Percentiles rank a stretch among this genome's conserved stretches.
Conservation (phyloP, 495 filamentous ascomycete species). For the Gamarada debralockiae region DNA sequence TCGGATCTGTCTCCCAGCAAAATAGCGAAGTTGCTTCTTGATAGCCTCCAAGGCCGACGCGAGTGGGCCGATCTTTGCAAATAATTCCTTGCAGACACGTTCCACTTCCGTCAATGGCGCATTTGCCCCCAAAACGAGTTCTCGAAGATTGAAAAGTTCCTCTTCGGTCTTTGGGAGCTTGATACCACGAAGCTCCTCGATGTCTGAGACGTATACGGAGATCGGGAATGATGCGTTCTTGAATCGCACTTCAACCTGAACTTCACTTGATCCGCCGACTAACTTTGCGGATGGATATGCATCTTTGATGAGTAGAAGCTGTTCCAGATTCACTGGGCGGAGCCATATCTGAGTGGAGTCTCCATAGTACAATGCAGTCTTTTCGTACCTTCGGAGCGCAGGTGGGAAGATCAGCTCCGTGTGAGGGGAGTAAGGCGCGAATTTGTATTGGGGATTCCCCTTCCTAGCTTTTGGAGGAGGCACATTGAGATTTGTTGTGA, state of each 20-base stretch:
- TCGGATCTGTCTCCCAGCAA: slow-evolving; percentile 91
- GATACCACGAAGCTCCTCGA: slow-evolving; percentile 79
- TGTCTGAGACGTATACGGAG: slow-evolving; percentile 91
- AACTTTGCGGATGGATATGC: slow-evolving; percentile 84
- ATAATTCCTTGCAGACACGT: slow-evolving; percentile 68
- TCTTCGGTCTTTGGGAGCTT: slow-evolving; percentile 18
- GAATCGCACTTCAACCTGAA: slow-evolving; percentile 97
- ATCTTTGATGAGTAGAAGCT: slow-evolving; percentile 87
- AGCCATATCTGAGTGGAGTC: slow-evolving; percentile 96
- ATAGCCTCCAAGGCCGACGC: slow-evolving; percentile 72
- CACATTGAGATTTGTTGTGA: too few relatives aligned
- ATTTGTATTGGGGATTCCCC: too few relatives aligned
- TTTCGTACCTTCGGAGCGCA: slow-evolving; percentile 72
- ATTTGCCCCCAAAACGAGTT: slow-evolving; percentile 87
- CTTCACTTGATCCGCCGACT: slow-evolving; percentile 94
- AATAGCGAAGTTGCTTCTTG: slow-evolving; percentile 80
- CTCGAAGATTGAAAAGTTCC: slow-evolving; percentile 65
- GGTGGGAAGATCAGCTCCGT: slow-evolving; percentile 96
- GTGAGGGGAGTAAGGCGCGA: slow-evolving; percentile 84
- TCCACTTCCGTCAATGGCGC: slow-evolving; percentile 84
- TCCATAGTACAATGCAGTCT: slow-evolving; percentile 79
- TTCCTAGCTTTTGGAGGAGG: too few relatives aligned
- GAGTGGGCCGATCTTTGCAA: slow-evolving; percentile 66
- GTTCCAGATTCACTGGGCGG: slow-evolving; percentile 81
- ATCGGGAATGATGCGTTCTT: slow-evolving; percentile 86